Evolutionary conservation across 371 early-diverging fungal genomes (phyloP).

Genomic region (Mucor mucedo): DNA sequence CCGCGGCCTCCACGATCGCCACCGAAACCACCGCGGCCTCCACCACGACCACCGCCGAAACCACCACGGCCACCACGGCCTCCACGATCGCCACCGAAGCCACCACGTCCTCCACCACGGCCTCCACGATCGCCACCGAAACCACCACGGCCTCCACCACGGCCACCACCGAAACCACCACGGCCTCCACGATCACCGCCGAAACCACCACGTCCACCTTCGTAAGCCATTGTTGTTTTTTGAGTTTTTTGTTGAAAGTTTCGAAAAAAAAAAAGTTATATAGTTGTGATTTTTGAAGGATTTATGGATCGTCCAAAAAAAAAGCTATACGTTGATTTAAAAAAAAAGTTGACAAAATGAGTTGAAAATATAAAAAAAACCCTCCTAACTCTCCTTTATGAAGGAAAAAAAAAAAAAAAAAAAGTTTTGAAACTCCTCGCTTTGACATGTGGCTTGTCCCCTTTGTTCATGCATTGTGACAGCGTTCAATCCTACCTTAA

Average conservation of each 20-base stretch:
- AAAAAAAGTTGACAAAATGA: neutral
- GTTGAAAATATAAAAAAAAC: neutral
- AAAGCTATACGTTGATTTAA: slow-evolving; percentile 3
- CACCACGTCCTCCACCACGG: slow-evolving; percentile 52
- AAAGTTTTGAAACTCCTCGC: neutral
- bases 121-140: slow-evolving; percentile 49
- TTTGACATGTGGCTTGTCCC: slow-evolving; percentile 22
- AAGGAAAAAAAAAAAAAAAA: slow-evolving; percentile 22
- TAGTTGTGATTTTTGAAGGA: slow-evolving; percentile 6
- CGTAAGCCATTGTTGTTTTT: slow-evolving; percentile 33
- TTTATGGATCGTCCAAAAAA: slow-evolving; percentile 5
- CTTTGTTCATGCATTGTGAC: neutral
- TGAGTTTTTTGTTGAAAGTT: slow-evolving; percentile 1
- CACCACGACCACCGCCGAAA: slow-evolving; percentile 43
- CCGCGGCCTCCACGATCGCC: slow-evolving; percentile 42
- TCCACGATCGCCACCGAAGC: slow-evolving; percentile 57
- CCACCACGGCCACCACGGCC: slow-evolving; percentile 47
- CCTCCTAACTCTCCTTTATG: neutral
- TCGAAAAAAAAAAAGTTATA: slow-evolving; percentile 4
- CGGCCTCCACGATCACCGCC: slow-evolving; percentile 25
- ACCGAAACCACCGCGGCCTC: slow-evolving; percentile 37
- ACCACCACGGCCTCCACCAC: slow-evolving; percentile 45
- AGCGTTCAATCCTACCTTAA: neutral
- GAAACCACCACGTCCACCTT: slow-evolving; percentile 44
- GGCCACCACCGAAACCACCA: slow-evolving; percentile 34